These are phyloP conservation scores for Colletotrichum higginsianum DNA, from an alignment of 2,329 filamentous ascomycete genomes.

Conservation along the genomic window DNA sequence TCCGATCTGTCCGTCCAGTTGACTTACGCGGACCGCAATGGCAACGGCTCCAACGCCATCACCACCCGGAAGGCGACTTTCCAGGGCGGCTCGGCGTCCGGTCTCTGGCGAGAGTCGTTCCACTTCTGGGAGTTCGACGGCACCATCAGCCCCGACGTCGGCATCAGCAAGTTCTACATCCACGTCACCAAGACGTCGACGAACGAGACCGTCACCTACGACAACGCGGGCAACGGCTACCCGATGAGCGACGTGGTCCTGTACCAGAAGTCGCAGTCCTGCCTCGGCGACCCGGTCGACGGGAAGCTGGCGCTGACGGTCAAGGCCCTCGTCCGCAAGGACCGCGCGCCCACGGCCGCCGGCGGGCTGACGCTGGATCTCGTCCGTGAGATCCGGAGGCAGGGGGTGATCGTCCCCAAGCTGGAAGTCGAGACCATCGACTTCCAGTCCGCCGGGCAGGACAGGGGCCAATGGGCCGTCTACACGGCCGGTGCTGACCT, in stretches of 20 bases:
- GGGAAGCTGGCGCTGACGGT: conserved; percentile 24
- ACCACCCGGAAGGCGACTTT: conserved; percentile 34
- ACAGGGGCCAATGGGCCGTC: conserved; percentile 28
- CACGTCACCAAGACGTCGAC: conserved; percentile 43
- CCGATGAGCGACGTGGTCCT: conserved; percentile 43
- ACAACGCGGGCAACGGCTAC: conserved; percentile 45
- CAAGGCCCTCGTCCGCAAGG: conserved; percentile 32
- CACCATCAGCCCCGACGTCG: conserved; percentile 40
- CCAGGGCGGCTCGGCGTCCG: conserved; percentile 42
- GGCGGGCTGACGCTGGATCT: conserved; percentile 32
- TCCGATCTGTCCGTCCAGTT: conserved; percentile 46
- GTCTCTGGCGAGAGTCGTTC: conserved; percentile 43
- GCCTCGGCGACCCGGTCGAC: conserved; percentile 12
- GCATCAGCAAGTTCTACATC: conserved; percentile 47
- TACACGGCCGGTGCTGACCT: conserved; percentile 28
- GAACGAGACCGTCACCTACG: conserved; percentile 38
- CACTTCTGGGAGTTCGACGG: conserved; percentile 45
- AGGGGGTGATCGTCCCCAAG: conserved; percentile 34
- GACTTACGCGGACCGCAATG: conserved; percentile 44
- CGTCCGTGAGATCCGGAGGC: conserved; percentile 28
- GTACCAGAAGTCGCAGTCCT: conserved; percentile 44
- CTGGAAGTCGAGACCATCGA: conserved; percentile 31
- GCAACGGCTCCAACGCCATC: conserved; percentile 30
- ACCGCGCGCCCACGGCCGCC: conserved; percentile 14
- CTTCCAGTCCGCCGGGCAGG: conserved; percentile 29